phyloP scores from a whole-genome alignment of 2,329 filamentous ascomycete genomes.

The Fonsecaea monophora region DNA sequence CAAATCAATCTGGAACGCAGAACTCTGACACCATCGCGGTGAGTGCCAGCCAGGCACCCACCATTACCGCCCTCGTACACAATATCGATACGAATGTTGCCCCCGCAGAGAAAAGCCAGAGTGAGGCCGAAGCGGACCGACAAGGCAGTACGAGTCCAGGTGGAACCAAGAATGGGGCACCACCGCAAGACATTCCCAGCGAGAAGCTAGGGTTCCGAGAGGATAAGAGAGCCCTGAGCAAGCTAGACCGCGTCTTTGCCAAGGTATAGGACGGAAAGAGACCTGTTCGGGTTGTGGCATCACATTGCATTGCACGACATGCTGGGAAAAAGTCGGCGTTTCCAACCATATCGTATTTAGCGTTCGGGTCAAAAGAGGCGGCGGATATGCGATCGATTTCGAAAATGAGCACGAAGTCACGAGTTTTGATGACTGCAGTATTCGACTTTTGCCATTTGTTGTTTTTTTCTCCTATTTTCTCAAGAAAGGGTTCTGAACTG shows the following conservation, averaged over 20 bases:
- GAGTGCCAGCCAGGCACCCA: slow-evolving; percentile 58
- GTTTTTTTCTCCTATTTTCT: background rate
- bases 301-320: slow-evolving; percentile 17
- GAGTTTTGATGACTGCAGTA: slow-evolving; percentile 14
- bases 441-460: background rate
- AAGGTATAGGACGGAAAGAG: slow-evolving; percentile 26
- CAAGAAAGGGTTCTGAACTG: background rate
- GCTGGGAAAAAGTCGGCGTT: slow-evolving; percentile 3
- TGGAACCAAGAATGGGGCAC: slow-evolving; percentile 45
- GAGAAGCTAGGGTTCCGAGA: slow-evolving; percentile 66
- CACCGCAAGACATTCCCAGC: slow-evolving; percentile 62
- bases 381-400: background rate
- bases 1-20: slow-evolving; percentile 30
- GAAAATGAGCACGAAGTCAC: slow-evolving; percentile 13
- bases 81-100: slow-evolving; percentile 52
- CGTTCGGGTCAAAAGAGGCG: slow-evolving; percentile 7
- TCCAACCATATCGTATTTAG: slow-evolving; percentile 2
- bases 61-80: slow-evolving; percentile 58
- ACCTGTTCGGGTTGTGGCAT: background rate
- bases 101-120: slow-evolving; percentile 60
- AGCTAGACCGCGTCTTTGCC: slow-evolving; percentile 64
- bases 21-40: slow-evolving; percentile 31
- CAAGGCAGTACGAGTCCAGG: slow-evolving; percentile 51
- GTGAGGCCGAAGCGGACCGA: slow-evolving; percentile 48
- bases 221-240: slow-evolving; percentile 69